Evolutionary conservation across 129 eudicot species (phyloP), one percentile per base, ranked within the genome.

Genomic region (Chrysanthemum makinoi): DNA sequence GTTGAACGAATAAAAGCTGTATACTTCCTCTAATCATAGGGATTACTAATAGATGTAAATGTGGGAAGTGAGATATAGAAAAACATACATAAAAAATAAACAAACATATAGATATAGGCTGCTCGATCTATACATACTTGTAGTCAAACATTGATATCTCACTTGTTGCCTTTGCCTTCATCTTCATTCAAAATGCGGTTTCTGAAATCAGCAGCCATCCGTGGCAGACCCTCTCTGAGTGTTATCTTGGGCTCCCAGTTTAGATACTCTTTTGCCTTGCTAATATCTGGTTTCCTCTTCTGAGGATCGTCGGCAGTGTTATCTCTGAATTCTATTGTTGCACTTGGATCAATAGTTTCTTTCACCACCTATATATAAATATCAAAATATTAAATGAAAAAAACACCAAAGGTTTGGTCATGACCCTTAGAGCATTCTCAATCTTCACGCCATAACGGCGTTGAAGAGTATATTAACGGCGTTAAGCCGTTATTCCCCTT

Each of bases 251-350:
- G 96, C 78, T 90, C 96, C 96, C 96, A 90, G 65, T 85, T 87
- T 33, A 90, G 78, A 13, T 82, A 72, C 20, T 77, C 84, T 75
- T 83, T 90, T 26, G 96, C 96, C 75, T 85, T 90, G 82, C 81
- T 78, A 35, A 90, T 90, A 85, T 90, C 96, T 9, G 96, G 96
- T 66, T 90, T 90, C 80, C 96, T 83, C 76, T 79, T 90, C 28
- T 90, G 96, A 51, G 96, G 96, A 85, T 90, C 96, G 67, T 90
- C 96, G n/a, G 94, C 95, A 10, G 95, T 87, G 86, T 87, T 90
- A 16, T 82, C 81, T 62, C 43, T 83, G 77, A 82, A 90, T 65
- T 82, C 96, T 51, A 90, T 87, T 3, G 83, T 81, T 12, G 96
- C 95, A 79, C 90, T 85, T 0, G 95, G 79, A 77, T 90, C 95